Conservation (phyloP, 2,329 filamentous ascomycete genomes). For the Neonectria sp. region DNA sequence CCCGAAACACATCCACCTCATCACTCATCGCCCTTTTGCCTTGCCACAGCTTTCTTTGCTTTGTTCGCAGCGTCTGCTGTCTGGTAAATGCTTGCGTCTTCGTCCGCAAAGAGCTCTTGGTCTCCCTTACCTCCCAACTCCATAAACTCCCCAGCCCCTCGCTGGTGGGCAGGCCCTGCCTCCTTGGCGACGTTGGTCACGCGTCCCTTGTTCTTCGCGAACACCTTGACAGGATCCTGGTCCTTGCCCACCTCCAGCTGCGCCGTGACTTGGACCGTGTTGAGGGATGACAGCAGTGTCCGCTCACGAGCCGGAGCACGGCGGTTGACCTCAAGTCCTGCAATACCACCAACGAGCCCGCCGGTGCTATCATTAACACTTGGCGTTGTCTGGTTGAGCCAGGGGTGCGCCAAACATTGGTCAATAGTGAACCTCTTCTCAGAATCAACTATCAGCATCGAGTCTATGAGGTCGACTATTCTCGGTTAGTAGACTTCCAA, state of each 20-base stretch:
- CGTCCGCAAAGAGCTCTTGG: constrained; percentile 80
- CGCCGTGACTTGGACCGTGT: constrained; percentile 74
- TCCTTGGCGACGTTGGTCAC: constrained; percentile 67
- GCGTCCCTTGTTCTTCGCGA: constrained; percentile 75
- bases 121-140: constrained; percentile 90
- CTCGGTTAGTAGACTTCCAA: constrained; percentile 19
- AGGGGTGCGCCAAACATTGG: constrained; percentile 91
- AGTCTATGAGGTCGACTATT: constrained; percentile 88
- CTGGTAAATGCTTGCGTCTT: constrained; percentile 67
- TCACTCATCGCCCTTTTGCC: constrained; percentile 34
- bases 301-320: constrained; percentile 86
- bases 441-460: constrained; percentile 92
- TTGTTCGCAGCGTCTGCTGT: constrained; percentile 50
- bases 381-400: constrained; percentile 77
- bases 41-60: constrained; percentile 49
- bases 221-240: constrained; percentile 78
- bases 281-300: constrained; percentile 86
- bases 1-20: constrained; percentile 1
- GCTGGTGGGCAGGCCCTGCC: constrained; percentile 75
- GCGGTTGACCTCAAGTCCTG: constrained; percentile 85
- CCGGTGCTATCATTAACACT: constrained; percentile 89
- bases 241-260: constrained; percentile 70
- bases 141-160: constrained; percentile 83
- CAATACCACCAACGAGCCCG: constrained; percentile 89
- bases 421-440: constrained; percentile 89